These are phyloP conservation scores for Macrophomina phaseolina DNA, from an alignment of 2,329 filamentous ascomycete species.

Conservation along the genomic window DNA sequence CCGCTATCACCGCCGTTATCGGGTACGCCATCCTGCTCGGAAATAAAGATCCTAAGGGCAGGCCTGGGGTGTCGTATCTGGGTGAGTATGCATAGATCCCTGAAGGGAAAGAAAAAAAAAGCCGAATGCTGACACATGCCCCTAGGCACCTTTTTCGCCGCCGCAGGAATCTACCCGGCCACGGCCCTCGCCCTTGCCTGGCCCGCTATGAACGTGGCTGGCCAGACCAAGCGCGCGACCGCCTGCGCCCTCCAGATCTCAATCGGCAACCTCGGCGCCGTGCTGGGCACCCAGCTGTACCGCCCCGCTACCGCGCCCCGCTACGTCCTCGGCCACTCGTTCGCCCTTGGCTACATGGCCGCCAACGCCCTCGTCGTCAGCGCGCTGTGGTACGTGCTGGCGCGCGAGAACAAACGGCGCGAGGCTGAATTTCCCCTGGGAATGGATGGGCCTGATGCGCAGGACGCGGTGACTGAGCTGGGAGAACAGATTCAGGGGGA, in stretches of 20 bases:
- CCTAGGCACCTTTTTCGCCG: conserved; percentile 44
- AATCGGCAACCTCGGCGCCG: conserved; percentile 55
- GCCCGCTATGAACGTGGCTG: conserved; percentile 60
- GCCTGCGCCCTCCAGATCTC: conserved; percentile 57
- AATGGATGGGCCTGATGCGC: conserved; percentile 35
- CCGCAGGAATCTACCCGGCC: conserved; percentile 47
- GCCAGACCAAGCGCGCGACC: conserved; percentile 59
- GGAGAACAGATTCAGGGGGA: conserved; percentile 40
- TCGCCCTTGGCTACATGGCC: conserved; percentile 39
- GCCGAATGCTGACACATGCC: too few relatives aligned
- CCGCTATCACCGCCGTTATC: conserved; percentile 40
- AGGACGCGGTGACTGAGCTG: conserved; percentile 38
- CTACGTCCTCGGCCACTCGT: conserved; percentile 43
- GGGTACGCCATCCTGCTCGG: conserved; percentile 48
- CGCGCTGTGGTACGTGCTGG: conserved; percentile 39
- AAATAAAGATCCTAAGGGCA: conserved; percentile 36
- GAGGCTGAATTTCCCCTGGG: conserved; percentile 32
- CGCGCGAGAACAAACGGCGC: conserved; percentile 41
- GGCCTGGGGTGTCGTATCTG: conserved; percentile 45
- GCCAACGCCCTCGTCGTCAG: conserved; percentile 42
- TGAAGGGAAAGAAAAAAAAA: neutral
- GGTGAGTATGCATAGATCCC: conserved; percentile 22
- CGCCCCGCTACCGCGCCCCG: conserved; percentile 41
- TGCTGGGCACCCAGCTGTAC: conserved; percentile 46
- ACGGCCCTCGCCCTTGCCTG: conserved; percentile 52